phyloP scores from a whole-genome alignment of 805 yeast species.

The Wickerhamiella nectarea region DNA sequence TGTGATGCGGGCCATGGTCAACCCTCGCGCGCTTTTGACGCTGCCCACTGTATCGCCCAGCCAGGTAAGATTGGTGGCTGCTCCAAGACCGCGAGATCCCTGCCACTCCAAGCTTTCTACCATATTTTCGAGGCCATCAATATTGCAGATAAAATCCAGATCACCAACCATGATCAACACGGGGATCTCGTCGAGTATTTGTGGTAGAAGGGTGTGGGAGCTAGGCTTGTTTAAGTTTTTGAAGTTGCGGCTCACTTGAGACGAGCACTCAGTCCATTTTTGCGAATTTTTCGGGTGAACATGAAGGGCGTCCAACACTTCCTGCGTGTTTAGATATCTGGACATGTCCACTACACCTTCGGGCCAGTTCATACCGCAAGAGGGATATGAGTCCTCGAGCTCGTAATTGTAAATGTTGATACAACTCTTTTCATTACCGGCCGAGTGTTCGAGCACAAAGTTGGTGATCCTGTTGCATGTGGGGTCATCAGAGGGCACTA shows the following conservation, averaged over 20 bases:
- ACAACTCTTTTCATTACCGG: constrained; percentile 39
- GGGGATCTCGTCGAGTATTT: constrained; percentile 41
- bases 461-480: constrained; percentile 33
- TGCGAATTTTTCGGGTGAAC: constrained; percentile 14
- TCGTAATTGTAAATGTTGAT: constrained; percentile 73
- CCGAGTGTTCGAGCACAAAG: constrained; percentile 18
- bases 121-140: constrained; percentile 55
- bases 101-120: constrained; percentile 54
- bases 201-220: constrained; percentile 54
- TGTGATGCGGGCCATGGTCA: constrained; percentile 60
- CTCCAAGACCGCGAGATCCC: constrained; percentile 30
- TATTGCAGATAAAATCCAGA: constrained; percentile 79
- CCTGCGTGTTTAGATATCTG: constrained; percentile 35
- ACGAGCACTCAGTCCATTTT: constrained; percentile 69
- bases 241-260: constrained; percentile 35
- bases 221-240: constrained; percentile 32
- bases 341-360: constrained; percentile 37
- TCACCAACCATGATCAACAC: constrained; percentile 75
- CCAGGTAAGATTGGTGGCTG: constrained; percentile 17
- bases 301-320: constrained; percentile 41
- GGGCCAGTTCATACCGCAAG: constrained; percentile 94
- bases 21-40: constrained; percentile 46
- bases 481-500: constrained; percentile 16
- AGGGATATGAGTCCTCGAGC: constrained; percentile 57
- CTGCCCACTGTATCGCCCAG: constrained; percentile 33